Base-by-base conservation (phyloP, 2,329 filamentous ascomycete species). In the Amphichorda felina region DNA sequence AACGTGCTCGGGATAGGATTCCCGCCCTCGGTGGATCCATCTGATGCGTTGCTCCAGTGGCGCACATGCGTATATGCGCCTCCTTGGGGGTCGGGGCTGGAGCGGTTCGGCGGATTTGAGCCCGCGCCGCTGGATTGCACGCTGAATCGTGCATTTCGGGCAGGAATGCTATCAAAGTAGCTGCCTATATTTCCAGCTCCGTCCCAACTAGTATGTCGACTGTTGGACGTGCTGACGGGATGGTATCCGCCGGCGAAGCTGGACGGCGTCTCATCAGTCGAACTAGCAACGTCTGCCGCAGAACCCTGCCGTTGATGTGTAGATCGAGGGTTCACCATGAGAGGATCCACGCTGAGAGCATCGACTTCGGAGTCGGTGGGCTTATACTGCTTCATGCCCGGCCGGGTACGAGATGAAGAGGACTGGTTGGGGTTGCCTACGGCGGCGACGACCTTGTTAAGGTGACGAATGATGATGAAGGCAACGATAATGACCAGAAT, bases 391-490 rank as follows among this genome's bases (percentile, higher is more conserved):
- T 54, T 54, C 41, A 59, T 61, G 9, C 53, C 50, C 11, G 57
- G 50, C 6, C 50, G 54, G 8, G 50, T 42, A 9, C 53, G 49
- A 13, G 49, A 47, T 13, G 45, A 46, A 8, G 13, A 8, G 8
- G 54, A 54, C 13, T 50, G 50, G 35, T 48, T 56, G 3, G 54
- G 10, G 4, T 59, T 57, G 52, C 33, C 49, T 7, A 62, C 55
- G 6, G 55, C 56, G 19, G 51, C 53, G 43, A 64, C 59, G 15
- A 68, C 61, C 29, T 54, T 60, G 39, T 60, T 70, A 13, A 75
- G 58, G 8, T 63, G 64, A 2, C 64, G 59, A 31, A 75, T 56
- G 32, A 75, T 62, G 33, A 72, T 51, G 40, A 58, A 65, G 2
- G 68, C 56, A 0, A 60, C 60, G 3, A 60, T 51, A 5, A 75